Base-by-base conservation (phyloP, 306 rosid species). In the Ziziphus jujuba region DNA sequence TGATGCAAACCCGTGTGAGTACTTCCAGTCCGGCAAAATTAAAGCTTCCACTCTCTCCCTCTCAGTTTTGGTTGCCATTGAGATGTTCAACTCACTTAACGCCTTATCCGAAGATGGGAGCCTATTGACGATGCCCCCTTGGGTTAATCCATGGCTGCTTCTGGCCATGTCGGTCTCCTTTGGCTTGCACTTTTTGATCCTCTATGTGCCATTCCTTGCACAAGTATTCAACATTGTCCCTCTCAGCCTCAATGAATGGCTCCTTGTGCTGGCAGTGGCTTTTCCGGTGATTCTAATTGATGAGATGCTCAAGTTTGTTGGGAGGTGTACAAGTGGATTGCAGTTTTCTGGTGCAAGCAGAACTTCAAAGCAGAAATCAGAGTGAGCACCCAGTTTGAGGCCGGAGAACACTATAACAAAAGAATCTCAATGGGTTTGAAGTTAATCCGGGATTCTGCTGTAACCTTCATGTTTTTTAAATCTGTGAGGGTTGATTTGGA, bases 131-230 rank as follows among this genome's bases (percentile, higher is more conserved):
- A 92, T 92, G 98, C 98, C 97, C 33, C 98, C 97, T 4, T 92
- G 98, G 98, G 91, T 90, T 45, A 92, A 92, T 75, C 97, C 98
- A 3, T 92, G 90, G 90, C 98, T 92, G 68, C 97, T 92, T 69
- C 52, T 92, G 67, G 97, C 98, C 57, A 92, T 92, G 97, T 87
- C 96, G 4, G 67, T 92, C 58, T 92, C 98, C 47, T 92, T 92
- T 59, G 91, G 86, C 59, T 36, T 90, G 82, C 98, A 92, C 85
- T 90, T 92, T 63, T 17, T 92, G 80, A 87, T 92, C 53, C 81
- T 92, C 65, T 92, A 92, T 11, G 97, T 92, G 65, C 97, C 98
- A 12, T 92, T 92, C 91, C 78, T 92, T 1, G 93, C 98, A 0
- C 78, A 78, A 61, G 83, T 90, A 21, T 92, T 92, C 14, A 81